Evolutionary conservation across 306 rosid genomes (phyloP), one percentile per base, ranked within the genome.

Genomic region (Casuarina glauca): DNA sequence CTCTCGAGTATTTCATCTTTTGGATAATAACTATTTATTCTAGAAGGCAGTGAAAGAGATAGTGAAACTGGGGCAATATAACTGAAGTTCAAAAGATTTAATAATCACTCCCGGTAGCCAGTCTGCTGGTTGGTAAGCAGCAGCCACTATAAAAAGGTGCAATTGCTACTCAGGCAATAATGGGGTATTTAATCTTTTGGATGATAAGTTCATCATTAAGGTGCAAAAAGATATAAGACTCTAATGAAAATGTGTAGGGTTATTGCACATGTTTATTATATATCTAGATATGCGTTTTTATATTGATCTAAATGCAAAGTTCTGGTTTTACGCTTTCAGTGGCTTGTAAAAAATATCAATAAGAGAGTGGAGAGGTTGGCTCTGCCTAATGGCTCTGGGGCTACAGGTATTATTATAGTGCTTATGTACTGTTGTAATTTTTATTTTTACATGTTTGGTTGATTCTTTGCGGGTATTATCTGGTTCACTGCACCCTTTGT

Each of bases 321-420:
- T 73, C 54, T 86, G 41, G 80, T 64, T 76, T 68, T 57, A 64
- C 73, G 60, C 77, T 74, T 79, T 71, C 78, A 95, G 98, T 95
- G 97, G 97, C 95, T 92, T 77, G 79, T 89, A 17, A 95, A 87
- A 86, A 92, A 87, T 79, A 83, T 81, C 52, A 76, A 78, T 69
- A 91, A 84, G 84, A 90, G 86, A 73, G 73, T 73, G 42, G 95
- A 88, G 66, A 91, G 81, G 86, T 82, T 83, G 51, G 60, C 78
- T 71, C 46, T 85, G 81, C 87, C 61, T 44, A 84, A 84, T 75
- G 97, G 91, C 78, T 43, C 79, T 46, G 75, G 86, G 66, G 79
- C 81, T 80, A 54, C 67, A 87, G 98, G 98, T 92, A 83, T 73
- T 32, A 10, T 38, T 81, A 43, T 78, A 53, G 16, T 26, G 49